Conservation (phyloP, 169 alveolate species). For the Blepharisma undulans region DNA sequence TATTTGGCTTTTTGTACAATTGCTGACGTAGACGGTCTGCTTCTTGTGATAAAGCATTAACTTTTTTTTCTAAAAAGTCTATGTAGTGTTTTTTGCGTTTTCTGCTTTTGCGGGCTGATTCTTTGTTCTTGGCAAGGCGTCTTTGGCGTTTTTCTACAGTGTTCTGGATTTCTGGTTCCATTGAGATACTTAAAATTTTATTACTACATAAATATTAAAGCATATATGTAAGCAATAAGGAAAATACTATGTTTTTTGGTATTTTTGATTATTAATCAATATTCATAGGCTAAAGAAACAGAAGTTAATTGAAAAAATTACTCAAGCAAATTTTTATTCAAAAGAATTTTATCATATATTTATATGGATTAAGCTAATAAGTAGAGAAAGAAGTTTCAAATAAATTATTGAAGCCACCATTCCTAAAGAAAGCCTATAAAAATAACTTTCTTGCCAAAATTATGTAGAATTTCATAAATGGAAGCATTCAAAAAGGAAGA, state of each 20-base stretch:
- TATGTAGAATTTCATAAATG: not conserved
- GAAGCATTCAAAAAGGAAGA: not conserved
- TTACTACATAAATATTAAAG: not conserved
- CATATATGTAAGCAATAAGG: not conserved
- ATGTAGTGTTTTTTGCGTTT: conserved; percentile 32
- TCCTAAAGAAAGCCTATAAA: too few species aligned
- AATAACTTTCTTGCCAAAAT: not conserved
- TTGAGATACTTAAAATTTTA: not conserved
- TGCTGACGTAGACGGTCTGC: conserved; percentile 19
- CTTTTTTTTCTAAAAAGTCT: conserved; percentile 33
- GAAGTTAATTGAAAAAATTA: too few species aligned
- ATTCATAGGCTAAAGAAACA: too few species aligned
- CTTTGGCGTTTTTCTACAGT: conserved; percentile 13
- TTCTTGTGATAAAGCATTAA: not conserved
- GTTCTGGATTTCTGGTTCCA: not conserved
- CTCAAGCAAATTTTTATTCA: too few species aligned
- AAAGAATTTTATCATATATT: too few species aligned
- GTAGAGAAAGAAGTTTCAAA: not conserved
- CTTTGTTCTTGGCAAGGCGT: conserved; percentile 27
- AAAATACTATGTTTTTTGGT: too few species aligned
- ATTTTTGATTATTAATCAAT: too few species aligned
- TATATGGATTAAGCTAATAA: too few species aligned
- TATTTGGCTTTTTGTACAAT: not conserved
- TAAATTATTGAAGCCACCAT: too few species aligned
- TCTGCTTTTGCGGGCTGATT: conserved; percentile 26